phyloP scores from a whole-genome alignment of 148 eudicot species.

The Talinum fruticosum region DNA sequence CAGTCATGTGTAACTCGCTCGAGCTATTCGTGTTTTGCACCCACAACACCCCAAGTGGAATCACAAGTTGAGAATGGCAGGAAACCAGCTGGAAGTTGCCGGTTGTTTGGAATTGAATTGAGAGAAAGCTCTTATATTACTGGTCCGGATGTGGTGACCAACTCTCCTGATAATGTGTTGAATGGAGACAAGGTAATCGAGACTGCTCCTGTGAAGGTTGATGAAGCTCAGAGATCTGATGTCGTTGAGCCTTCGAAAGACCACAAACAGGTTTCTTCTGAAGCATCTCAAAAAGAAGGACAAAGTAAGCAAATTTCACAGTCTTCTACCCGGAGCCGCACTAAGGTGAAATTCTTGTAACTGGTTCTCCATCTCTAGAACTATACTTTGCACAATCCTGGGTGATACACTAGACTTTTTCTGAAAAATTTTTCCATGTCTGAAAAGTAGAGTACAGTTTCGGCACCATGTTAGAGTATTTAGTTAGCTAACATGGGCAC shows the following conservation, averaged over 20 bases:
- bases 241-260: constrained; percentile 33
- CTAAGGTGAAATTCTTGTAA: constrained; percentile 46
- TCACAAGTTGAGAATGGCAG: constrained; percentile 27
- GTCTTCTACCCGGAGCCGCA: constrained; percentile 60
- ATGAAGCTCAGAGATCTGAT: constrained; percentile 27
- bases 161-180: constrained; percentile 4
- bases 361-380: background rate
- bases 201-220: constrained; percentile 20
- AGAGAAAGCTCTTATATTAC: constrained; percentile 19
- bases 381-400: too few relatives aligned
- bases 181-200: constrained; percentile 14
- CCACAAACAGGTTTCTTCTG: constrained; percentile 26
- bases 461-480: too few relatives aligned
- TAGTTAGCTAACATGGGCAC: background rate
- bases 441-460: too few relatives aligned
- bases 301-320: constrained; percentile 36
- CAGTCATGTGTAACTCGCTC: constrained; percentile 26
- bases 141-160: constrained; percentile 20
- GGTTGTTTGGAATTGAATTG: constrained; percentile 83
- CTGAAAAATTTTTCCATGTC: too few relatives aligned
- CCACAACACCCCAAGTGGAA: constrained; percentile 30
- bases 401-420: too few relatives aligned
- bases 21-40: constrained; percentile 26
- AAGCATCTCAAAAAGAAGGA: constrained; percentile 28
- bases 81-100: constrained; percentile 47